Base-by-base conservation (phyloP, 2,329 filamentous ascomycete genomes). In the Clonostachys byssicola region DNA sequence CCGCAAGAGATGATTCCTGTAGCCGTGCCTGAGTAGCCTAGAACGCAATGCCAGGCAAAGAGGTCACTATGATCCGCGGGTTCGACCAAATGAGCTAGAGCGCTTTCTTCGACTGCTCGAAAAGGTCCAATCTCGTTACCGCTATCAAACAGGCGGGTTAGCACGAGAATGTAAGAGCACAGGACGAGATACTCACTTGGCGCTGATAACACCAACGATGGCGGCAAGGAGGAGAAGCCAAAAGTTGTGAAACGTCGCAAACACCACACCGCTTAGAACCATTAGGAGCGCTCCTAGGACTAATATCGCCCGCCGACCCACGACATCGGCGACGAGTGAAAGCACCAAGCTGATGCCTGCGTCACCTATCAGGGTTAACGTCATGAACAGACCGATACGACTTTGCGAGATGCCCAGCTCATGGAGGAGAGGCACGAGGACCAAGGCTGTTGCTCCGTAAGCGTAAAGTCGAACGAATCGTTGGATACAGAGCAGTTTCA, bases 71-170 rank as follows among this genome's bases (percentile, higher is more conserved):
- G 62, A 4, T 67, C 64, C 3, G 64, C 60, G 5, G 68, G 54
- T 1, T 63, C 57, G 0, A 75, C 80, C 5, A 84, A 65, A 40
- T 83, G 79, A 5, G 81, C 79, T 3, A 84, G 63, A 6, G 77
- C 74, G 14, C 76, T 80, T 61, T 85, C 81, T 56, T 85, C 81
- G 30, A 85, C 71, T 38, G 81, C 80, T 38, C 77, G 70, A 50
- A 85, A 85, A 0, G 81, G 81, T 0, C 80, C 81, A 46, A 84
- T 83, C 56, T 85, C 81, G 47, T 80, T 83, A 8, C 81, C 81
- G 56, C 78, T 80, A 3, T 10, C 23, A 30, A 10, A 10, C 5
- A 30, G 23, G 23, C 3, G 23, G 23, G 23, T 30, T n/a, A 47
- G 33, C 6, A 13, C 8, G 33, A 10, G 3, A 48, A 5, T 16